Conservation (phyloP, 306 rosid genomes). For the Abrus precatorius region DNA sequence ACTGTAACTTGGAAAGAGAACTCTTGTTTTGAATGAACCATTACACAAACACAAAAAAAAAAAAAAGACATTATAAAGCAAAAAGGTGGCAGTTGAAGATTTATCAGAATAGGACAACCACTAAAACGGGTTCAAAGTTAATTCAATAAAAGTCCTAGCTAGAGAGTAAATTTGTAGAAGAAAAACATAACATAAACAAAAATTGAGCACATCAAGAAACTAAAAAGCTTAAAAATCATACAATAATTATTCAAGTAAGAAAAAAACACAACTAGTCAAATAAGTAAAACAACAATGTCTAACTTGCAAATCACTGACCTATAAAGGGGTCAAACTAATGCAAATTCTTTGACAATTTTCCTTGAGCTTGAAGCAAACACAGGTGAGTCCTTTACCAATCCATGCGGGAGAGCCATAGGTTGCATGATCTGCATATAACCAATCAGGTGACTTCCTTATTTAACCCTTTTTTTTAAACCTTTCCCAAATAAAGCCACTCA, state of each 20-base stretch:
- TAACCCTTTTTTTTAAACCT: constrained; percentile 6
- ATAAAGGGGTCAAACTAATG: constrained; percentile 73
- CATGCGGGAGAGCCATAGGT: constrained; percentile 73
- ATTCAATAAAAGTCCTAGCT: background rate
- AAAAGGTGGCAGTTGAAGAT: background rate
- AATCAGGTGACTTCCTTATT: constrained; percentile 53
- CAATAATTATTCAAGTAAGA: background rate
- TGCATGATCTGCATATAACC: constrained; percentile 66
- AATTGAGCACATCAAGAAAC: background rate
- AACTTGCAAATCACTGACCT: constrained; percentile 56
- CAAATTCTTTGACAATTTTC: constrained; percentile 73
- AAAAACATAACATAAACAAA: background rate
- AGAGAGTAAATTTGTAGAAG: background rate
- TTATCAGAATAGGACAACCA: constrained; percentile 1
- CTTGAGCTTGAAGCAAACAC: constrained; percentile 90
- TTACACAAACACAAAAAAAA: background rate
- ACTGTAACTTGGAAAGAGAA: background rate
- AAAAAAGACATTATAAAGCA: background rate
- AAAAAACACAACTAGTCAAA: background rate
- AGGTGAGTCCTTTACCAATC: constrained; percentile 88
- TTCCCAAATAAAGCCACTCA: constrained; percentile 21
- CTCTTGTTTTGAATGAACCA: constrained; percentile 1
- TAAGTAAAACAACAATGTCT: constrained; percentile 5
- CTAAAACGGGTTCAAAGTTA: constrained; percentile 16
- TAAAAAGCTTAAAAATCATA: background rate